phyloP scores from a whole-genome alignment of 2,329 filamentous ascomycete genomes.

The Fusarium sp. region DNA sequence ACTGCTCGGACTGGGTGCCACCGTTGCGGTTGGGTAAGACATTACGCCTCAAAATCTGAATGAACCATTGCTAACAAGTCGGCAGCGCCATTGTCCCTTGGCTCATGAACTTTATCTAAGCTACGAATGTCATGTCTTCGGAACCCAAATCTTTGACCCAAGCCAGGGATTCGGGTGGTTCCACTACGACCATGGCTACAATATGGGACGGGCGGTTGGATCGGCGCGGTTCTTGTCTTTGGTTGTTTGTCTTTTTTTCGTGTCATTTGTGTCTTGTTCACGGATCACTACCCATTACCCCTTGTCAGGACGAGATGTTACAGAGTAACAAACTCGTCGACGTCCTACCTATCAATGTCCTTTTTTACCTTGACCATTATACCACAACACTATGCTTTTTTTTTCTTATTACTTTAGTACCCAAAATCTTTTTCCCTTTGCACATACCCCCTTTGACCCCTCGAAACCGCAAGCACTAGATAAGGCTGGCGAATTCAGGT shows the following conservation, averaged over 20 bases:
- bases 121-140: constrained; percentile 39
- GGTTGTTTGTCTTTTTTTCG: constrained; percentile 28
- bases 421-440: constrained; percentile 25
- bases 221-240: constrained; percentile 44
- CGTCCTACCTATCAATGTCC: neutral
- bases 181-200: constrained; percentile 37
- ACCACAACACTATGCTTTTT: constrained; percentile 31
- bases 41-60: constrained; percentile 50
- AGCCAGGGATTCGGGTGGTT: constrained; percentile 16
- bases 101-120: constrained; percentile 63
- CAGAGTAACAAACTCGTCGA: constrained; percentile 12
- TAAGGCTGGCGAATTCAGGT: constrained; percentile 20
- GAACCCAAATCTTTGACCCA: constrained; percentile 14
- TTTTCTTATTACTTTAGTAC: constrained; percentile 27
- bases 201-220: constrained; percentile 42
- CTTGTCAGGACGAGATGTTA: constrained; percentile 26
- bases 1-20: constrained; percentile 86
- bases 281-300: constrained; percentile 35
- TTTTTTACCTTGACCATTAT: constrained; percentile 24
- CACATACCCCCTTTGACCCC: constrained; percentile 39
- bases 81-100: constrained; percentile 62
- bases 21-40: constrained; percentile 83
- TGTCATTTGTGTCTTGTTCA: constrained; percentile 31
- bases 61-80: constrained; percentile 24
- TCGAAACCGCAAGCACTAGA: constrained; percentile 14